phyloP scores from a whole-genome alignment of 148 eudicot species.

The Rhododendron henanense region DNA sequence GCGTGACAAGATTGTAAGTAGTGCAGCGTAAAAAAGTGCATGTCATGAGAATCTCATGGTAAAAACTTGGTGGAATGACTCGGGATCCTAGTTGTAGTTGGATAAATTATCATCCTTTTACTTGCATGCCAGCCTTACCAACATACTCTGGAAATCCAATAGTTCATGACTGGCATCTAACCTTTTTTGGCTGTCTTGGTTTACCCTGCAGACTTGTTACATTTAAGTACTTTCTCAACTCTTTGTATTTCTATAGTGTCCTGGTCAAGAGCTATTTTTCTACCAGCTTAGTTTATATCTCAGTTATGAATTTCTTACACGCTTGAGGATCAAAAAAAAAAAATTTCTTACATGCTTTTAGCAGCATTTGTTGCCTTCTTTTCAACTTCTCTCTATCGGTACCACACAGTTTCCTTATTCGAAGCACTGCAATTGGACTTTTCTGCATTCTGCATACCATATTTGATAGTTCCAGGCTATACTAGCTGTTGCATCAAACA shows the following conservation, averaged over 20 bases:
- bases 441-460: neutral
- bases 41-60: neutral
- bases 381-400: neutral
- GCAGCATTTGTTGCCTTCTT: neutral
- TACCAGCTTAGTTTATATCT: neutral
- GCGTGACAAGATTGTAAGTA: neutral
- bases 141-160: neutral
- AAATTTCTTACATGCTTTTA: neutral
- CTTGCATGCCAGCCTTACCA: neutral
- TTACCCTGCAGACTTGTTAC: neutral
- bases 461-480: neutral
- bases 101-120: neutral
- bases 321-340: neutral
- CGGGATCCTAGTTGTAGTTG: neutral
- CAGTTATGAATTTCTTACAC: neutral
- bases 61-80: neutral
- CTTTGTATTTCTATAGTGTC: neutral
- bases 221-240: neutral
- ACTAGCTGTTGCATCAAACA: neutral
- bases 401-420: neutral
- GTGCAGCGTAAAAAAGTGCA: neutral
- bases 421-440: neutral
- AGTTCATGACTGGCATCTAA: neutral
- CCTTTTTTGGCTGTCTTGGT: neutral
- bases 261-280: neutral